phyloP scores from a whole-genome alignment of 352 stramenopile genomes.

The Albugo candida region DNA sequence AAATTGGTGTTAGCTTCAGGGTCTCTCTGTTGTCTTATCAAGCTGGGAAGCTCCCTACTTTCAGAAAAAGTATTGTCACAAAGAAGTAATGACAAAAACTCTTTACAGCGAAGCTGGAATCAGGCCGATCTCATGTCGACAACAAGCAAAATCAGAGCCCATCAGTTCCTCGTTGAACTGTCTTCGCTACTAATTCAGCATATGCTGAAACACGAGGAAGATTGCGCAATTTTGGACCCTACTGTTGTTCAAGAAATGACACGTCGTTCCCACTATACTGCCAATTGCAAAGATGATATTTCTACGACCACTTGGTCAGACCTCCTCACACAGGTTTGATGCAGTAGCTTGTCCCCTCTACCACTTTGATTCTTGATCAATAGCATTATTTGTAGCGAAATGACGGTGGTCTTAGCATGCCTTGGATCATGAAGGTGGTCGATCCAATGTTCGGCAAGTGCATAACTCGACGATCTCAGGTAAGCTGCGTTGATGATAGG shows the following conservation, averaged over 20 bases:
- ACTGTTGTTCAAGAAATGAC: too few species aligned
- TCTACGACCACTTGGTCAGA: too few species aligned
- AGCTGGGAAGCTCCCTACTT: slow-evolving; percentile 38
- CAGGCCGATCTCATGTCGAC: slow-evolving; percentile 32
- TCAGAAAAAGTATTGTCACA: slow-evolving; percentile 3
- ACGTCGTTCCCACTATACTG: too few species aligned
- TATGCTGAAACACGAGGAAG: slow-evolving; percentile 19
- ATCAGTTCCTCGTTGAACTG: slow-evolving; percentile 27
- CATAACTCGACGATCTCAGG: slow-evolving; percentile 55
- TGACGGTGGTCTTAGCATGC: too few species aligned
- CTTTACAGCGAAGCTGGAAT: slow-evolving; percentile 30
- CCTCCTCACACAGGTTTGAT: too few species aligned
- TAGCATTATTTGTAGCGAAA: too few species aligned
- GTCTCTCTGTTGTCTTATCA: slow-evolving; percentile 56
- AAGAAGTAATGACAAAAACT: not conserved
- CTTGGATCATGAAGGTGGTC: slow-evolving; percentile 4
- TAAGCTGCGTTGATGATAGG: slow-evolving; percentile 5
- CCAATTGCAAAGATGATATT: too few species aligned
- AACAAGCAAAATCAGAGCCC: slow-evolving; percentile 14
- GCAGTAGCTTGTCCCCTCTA: too few species aligned
- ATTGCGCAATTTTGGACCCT: too few species aligned
- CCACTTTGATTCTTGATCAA: too few species aligned
- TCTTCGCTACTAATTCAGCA: slow-evolving; percentile 25
- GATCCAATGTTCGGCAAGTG: slow-evolving; percentile 1
- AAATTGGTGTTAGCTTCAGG: slow-evolving; percentile 47